Evolutionary conservation across 495 filamentous ascomycete genomes (phyloP), one percentile per base, ranked within the genome.

Genomic region (Aspergillus cavernicola): DNA sequence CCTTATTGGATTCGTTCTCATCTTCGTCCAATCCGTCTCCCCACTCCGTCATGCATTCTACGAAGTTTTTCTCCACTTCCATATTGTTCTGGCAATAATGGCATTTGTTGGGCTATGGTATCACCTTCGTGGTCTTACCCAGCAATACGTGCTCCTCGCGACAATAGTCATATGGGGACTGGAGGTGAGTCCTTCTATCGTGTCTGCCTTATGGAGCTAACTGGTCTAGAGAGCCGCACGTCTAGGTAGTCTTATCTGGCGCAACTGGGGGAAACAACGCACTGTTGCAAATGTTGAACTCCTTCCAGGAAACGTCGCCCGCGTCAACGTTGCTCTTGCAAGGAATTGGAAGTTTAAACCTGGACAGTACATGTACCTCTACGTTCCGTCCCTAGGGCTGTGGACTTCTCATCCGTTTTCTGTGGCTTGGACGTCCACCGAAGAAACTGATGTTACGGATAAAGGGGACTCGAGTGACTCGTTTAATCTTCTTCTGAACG

Each of bases 321-420:
- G 69, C 6, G 77, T 82, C 9, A 78, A 76, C 20, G 70, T 81
- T 20, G 64, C 73, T 9, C 65, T 82, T 9, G 67, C 67, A 1
- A 66, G 80, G 13, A 65, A 79, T 2, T 81, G 77, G 73, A 64
- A 55, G 11, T 76, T 76, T 60, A 65, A 63, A 3, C 70, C 80
- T 0, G 80, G 80, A 12, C 77, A 77, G 56, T 76, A 82, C 62
- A 78, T 80, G 53, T 80, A 82, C 58, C 68, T 80, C 2, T 84
- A 83, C 61, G 65, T 83, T 36, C 80, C 80, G 0, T 66, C 62
- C 5, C 39, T 82, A 16, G 69, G 73, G 0, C 61, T 77, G 13
- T 80, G 73, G 73, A 76, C 78, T 1, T 80, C 77, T 15, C 80
- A 84, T 57, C 80, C 80, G 1, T 84, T 84, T 58, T 80, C 77